Evolutionary conservation across 306 rosid species (phyloP), one percentile per base, ranked within the genome.

Genomic region (Vachellia collinsii): DNA sequence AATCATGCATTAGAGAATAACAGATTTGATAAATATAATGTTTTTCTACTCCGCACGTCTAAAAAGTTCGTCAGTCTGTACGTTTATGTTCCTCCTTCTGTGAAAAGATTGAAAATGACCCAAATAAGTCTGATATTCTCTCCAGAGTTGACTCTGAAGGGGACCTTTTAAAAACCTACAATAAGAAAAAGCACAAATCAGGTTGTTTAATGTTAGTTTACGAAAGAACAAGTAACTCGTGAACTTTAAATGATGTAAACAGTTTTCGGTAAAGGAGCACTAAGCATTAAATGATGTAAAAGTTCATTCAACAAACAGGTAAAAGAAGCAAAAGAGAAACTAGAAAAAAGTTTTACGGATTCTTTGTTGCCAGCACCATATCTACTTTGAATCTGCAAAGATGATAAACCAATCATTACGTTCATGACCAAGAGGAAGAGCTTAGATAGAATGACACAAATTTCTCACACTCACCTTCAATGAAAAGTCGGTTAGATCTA

Each of bases 401-500:
- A 81, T 16, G 54, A 68, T 0, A 56, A 22, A 72, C 3, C 80
- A 82, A 36, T 13, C 85, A 76, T 69, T 37, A 66, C 14, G 43
- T 65, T 48, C 41, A 63, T 59, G 67, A 81, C 5, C 29, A 70
- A 34, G 17, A 53, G 7, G 13, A 10, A 41, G 43, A 66, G 62
- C 9, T 11, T 48, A 12, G 12, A 17, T 53, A 53, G 44, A 77
- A 58, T 70, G 36, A 43, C 72, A 25, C 56, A 74, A 78, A 41
- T 22, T 44, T 19, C 10, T 46, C 39, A 78, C 29, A 39, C 77
- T 75, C 37, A 88, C 98, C 93, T 93, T 96, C 75, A 96, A 79
- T 43, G 94, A 90, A 83, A 96, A 96, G 68, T 92, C 94, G 1
- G 97, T 92, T 39, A 92, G 80, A 88, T 96, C 99, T 59, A 96